These are phyloP conservation scores for Suhomyces guaymorum DNA, from an alignment of 1,139 yeast genomes.

Conservation along the genomic window DNA sequence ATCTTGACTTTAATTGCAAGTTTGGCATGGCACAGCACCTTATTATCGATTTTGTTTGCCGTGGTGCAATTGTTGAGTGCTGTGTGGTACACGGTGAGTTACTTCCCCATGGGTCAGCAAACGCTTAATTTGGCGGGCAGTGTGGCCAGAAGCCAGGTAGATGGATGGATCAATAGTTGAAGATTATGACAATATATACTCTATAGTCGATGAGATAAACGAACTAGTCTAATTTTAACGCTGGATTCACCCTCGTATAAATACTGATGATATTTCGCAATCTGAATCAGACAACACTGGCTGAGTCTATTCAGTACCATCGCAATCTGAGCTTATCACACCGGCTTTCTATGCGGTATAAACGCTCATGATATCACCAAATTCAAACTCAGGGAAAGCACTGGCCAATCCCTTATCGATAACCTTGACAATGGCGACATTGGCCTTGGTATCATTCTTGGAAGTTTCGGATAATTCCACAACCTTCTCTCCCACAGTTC, in stretches of 20 bases:
- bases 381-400: slow-evolving; percentile 34
- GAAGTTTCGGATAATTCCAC: slow-evolving; percentile 27
- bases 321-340: too few relatives aligned
- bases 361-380: slow-evolving; percentile 13
- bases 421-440: slow-evolving; percentile 48
- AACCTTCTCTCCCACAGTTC: slow-evolving; percentile 28
- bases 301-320: too few relatives aligned
- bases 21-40: slow-evolving; percentile 46
- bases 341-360: slow-evolving; percentile 11
- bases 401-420: slow-evolving; percentile 42
- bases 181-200: background rate
- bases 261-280: too few relatives aligned
- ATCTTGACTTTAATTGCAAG: slow-evolving; percentile 50
- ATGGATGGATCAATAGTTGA: slow-evolving; percentile 50
- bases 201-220: too few relatives aligned
- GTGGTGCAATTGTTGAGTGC: slow-evolving; percentile 53
- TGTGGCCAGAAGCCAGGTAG: slow-evolving; percentile 60
- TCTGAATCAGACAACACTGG: too few relatives aligned
- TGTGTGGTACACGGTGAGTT: slow-evolving; percentile 59
- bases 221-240: too few relatives aligned
- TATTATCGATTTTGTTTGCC: slow-evolving; percentile 54
- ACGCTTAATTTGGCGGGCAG: slow-evolving; percentile 54
- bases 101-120: slow-evolving; percentile 62
- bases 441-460: slow-evolving; percentile 30
- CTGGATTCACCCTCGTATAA: too few relatives aligned